These are phyloP conservation scores for Volvox carteri DNA, from an alignment of 163 green algal genomes.

Conservation along the genomic window DNA sequence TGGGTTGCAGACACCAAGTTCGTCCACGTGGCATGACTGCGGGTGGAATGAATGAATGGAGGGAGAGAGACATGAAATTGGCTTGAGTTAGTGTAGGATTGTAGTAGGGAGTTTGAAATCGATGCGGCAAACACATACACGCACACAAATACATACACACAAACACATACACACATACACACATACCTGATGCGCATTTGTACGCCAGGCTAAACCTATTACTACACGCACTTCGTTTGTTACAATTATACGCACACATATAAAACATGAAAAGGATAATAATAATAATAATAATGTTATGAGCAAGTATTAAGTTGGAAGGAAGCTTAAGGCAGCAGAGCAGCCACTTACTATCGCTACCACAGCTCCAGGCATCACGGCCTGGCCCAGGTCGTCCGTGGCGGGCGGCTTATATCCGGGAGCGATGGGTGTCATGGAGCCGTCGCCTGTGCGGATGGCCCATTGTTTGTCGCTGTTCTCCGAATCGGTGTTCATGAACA, in stretches of 20 bases:
- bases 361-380: background rate
- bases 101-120: too few species aligned
- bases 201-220: too few species aligned
- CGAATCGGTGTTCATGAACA: background rate
- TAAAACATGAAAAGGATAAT: too few species aligned
- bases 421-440: background rate
- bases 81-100: background rate
- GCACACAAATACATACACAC: too few species aligned
- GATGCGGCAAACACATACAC: too few species aligned
- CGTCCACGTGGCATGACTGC: background rate
- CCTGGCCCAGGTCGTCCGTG: background rate
- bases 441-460: background rate
- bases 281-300: too few species aligned
- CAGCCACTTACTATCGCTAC: background rate
- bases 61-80: background rate
- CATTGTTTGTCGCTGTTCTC: background rate
- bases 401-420: background rate
- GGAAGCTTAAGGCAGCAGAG: too few species aligned
- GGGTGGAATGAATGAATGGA: background rate
- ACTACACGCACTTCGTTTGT: too few species aligned
- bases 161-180: too few species aligned
- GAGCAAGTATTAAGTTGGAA: too few species aligned
- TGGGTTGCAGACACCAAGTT: background rate
- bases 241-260: too few species aligned
- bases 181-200: too few species aligned